These are phyloP conservation scores for Aspergillus pseudoviridinutans DNA, from an alignment of 2,329 filamentous ascomycete species.

Conservation along the genomic window DNA sequence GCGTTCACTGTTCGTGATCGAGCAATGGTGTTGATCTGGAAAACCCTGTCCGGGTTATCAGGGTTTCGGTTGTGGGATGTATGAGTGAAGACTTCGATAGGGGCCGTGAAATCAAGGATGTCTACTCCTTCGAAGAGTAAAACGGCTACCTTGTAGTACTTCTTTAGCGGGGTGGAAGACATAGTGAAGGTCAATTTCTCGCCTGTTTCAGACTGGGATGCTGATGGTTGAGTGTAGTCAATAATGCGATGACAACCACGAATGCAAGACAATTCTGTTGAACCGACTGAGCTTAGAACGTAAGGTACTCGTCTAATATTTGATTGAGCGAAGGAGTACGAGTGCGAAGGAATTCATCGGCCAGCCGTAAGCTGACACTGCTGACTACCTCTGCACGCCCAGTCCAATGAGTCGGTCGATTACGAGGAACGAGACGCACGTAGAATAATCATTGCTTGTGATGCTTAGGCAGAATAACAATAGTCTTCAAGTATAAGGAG, in stretches of 20 bases:
- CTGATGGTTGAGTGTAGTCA: neutral
- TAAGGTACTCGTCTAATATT: neutral
- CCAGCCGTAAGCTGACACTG: neutral
- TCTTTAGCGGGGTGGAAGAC: conserved; percentile 2
- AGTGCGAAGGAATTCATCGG: neutral
- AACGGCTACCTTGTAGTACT: conserved; percentile 35
- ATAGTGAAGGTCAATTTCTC: neutral
- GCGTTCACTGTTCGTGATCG: conserved; percentile 22
- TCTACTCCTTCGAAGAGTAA: conserved; percentile 37
- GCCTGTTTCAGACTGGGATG: neutral
- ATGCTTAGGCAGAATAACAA: neutral
- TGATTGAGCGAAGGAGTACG: neutral
- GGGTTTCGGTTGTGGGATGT: conserved; percentile 24
- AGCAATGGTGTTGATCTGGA: conserved; percentile 33
- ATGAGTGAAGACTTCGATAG: conserved; percentile 35
- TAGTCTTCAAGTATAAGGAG: no score
- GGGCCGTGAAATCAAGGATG: conserved; percentile 41
- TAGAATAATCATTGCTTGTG: neutral
- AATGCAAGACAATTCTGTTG: neutral
- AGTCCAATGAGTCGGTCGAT: neutral
- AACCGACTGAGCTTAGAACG: neutral
- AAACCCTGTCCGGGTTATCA: conserved; percentile 24
- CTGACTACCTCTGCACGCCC: neutral
- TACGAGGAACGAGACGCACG: neutral
- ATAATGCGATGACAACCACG: neutral